Evolutionary conservation across 352 stramenopile genomes (phyloP).

Genomic region (Phytophthora multivora): DNA sequence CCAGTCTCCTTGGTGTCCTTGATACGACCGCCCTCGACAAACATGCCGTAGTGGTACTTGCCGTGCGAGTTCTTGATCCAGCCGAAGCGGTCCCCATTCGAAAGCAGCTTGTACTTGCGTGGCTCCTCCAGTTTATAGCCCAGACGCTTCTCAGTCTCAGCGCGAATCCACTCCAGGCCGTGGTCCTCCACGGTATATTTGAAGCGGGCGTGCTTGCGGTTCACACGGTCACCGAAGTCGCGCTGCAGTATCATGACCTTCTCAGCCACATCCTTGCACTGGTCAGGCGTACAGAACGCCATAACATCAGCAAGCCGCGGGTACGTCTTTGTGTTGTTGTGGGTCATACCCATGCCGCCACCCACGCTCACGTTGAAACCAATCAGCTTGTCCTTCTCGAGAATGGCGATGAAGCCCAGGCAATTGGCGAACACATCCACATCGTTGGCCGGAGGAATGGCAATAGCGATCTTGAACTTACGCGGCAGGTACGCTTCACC

Average conservation of each 20-base stretch:
- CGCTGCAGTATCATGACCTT: conserved; percentile 94
- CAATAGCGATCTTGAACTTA: conserved; percentile 99
- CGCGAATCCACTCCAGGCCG: conserved; percentile 94
- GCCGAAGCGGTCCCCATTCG: conserved; percentile 76
- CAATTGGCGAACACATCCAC: conserved; percentile 98
- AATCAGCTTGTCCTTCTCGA: conserved; percentile 78
- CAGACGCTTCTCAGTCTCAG: conserved; percentile 93
- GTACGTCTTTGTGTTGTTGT: conserved; percentile 98
- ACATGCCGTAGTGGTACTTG: conserved; percentile 85
- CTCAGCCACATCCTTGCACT: conserved; percentile 91
- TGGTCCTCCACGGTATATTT: conserved; percentile 99
- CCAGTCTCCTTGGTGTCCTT: conserved; percentile 90
- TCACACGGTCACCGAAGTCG: conserved; percentile 97
- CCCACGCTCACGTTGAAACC: conserved; percentile 98
- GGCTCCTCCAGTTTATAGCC: conserved; percentile 93
- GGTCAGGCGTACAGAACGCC: conserved; percentile 94
- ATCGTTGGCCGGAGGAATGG: conserved; percentile 97
- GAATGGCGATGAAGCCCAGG: conserved; percentile 95
- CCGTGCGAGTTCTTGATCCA: conserved; percentile 76
- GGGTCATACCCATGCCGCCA: conserved; percentile 97
- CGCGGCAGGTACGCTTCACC: conserved; percentile 95
- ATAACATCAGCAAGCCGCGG: conserved; percentile 96
- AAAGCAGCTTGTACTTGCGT: conserved; percentile 66
- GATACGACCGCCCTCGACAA: conserved; percentile 90
- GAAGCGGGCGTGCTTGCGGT: conserved; percentile 96